Evolutionary conservation across 2,329 filamentous ascomycete species (phyloP), one percentile per base, ranked within the genome.

Genomic region (Colletotrichum sp.): DNA sequence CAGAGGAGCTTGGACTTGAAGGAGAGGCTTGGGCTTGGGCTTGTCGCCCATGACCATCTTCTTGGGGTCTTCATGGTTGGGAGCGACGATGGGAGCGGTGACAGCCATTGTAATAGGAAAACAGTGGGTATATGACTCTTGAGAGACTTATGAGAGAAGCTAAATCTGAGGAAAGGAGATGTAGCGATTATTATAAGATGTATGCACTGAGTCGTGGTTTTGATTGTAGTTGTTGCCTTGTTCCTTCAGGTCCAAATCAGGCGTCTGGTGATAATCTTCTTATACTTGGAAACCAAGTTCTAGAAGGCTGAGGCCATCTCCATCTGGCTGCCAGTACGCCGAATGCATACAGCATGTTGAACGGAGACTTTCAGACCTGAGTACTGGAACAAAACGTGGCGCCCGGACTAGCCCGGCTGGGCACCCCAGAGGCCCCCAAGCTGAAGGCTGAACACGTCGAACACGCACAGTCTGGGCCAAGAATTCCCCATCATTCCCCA

Each of bases 101-200:
- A 72, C 60, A 14, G 74, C 70, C 74, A 76, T 76, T 69, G n/a
- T 74, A 48, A 74, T 24, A 28, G 16, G n/a, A n/a, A 4, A 52
- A 13, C 1, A 13, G 32, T 13, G 2, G 21, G 8, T 13, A 36
- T 34, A 6, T 13, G 43, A 21, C n/a, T 32, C 2, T 32, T 0
- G 26, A 5, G 6, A 32, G 57, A 30, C 21, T 30, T n/a, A n/a
- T n/a, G n/a, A 24, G 1, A 4, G 7, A 24, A 52, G n/a, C 10
- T 24, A n/a, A 0, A 52, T 52, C 12, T 0, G 28, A n/a, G 30
- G 18, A 8, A 32, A 63, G 30, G 36, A 2, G 14, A 24, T 24
- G 24, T 6, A 43, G 36, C 0, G 3, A 1, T 65, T 65, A 65
- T 36, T 43, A 48, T 14, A 48, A 36, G 30, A 24, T n/a, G 16